Percentiles rank a stretch among this genome's conserved stretches.
Conservation (phyloP, 192 early-diverging fungal species). For the Podochytrium sp. region DNA sequence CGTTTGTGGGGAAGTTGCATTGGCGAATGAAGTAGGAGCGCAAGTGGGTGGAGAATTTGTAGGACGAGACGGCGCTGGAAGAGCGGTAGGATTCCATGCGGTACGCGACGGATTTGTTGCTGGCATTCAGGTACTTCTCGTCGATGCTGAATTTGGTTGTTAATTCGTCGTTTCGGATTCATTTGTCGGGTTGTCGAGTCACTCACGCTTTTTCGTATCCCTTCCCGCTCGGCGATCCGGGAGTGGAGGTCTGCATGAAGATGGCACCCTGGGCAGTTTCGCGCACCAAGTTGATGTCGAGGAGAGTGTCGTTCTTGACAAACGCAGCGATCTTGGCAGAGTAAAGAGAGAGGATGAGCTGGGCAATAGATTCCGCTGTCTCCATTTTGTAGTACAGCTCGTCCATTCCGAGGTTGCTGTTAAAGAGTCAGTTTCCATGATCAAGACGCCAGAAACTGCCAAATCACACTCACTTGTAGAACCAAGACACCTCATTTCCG, state of each 20-base stretch:
- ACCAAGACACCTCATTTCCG: constrained; percentile 88
- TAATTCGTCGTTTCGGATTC: no score
- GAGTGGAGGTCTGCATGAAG: constrained; percentile 93
- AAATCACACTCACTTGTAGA: constrained; percentile 77
- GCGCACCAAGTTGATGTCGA: constrained; percentile 86
- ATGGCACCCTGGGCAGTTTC: constrained; percentile 89
- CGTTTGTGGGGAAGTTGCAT: constrained; percentile 86
- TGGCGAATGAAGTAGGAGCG: constrained; percentile 91
- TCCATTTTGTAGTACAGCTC: constrained; percentile 97
- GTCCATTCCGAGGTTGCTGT: constrained; percentile 92
- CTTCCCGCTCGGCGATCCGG: constrained; percentile 88
- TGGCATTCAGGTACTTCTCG: constrained; percentile 80
- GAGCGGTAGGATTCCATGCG: constrained; percentile 96
- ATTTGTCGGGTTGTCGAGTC: neutral
- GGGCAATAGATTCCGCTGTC: constrained; percentile 84
- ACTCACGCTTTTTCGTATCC: constrained; percentile 68
- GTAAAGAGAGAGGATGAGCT: constrained; percentile 95
- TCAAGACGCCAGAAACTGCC: neutral
- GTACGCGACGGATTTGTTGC: constrained; percentile 74
- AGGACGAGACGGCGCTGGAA: constrained; percentile 79
- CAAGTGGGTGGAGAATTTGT: constrained; percentile 78
- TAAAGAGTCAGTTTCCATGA: neutral
- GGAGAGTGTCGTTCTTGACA: constrained; percentile 79
- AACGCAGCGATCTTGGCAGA: constrained; percentile 92
- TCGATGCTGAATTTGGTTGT: constrained; percentile 72